Evolutionary conservation across 352 stramenopile genomes (phyloP).

Genomic region (Chloridella minuta): DNA sequence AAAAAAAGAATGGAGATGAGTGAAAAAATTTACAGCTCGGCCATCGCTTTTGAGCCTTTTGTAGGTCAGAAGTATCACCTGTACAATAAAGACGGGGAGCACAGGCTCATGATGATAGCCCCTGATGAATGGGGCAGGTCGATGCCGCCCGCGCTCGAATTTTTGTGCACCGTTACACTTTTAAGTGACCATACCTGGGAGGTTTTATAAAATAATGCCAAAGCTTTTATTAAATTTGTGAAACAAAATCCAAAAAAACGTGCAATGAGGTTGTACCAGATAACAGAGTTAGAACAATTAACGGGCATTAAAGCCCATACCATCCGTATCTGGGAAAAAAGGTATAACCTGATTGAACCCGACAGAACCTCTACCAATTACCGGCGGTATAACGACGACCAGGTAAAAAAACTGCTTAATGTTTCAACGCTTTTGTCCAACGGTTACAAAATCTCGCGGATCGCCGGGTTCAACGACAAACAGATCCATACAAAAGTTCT

Average conservation of each 20-base stretch:
- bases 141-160: not conserved
- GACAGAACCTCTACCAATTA: not conserved
- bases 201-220: too few relatives aligned
- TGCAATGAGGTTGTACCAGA: too few relatives aligned
- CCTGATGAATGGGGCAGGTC: not conserved
- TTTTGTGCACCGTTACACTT: not conserved
- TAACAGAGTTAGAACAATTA: not conserved
- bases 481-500: not conserved
- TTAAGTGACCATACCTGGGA: not conserved
- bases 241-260: too few relatives aligned
- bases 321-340: not conserved
- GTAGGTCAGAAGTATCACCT: not conserved
- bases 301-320: not conserved
- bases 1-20: not conserved
- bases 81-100: not conserved
- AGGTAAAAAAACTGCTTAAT: not conserved
- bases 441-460: not conserved
- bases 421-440: not conserved
- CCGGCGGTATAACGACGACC: not conserved
- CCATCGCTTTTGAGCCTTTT: not conserved
- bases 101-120: not conserved
- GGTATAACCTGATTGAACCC: not conserved
- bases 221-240: too few relatives aligned
- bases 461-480: not conserved
- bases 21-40: not conserved